Evolutionary conservation across 371 early-diverging fungal species (phyloP).

Genomic region (Capillidium heterosporum): DNA sequence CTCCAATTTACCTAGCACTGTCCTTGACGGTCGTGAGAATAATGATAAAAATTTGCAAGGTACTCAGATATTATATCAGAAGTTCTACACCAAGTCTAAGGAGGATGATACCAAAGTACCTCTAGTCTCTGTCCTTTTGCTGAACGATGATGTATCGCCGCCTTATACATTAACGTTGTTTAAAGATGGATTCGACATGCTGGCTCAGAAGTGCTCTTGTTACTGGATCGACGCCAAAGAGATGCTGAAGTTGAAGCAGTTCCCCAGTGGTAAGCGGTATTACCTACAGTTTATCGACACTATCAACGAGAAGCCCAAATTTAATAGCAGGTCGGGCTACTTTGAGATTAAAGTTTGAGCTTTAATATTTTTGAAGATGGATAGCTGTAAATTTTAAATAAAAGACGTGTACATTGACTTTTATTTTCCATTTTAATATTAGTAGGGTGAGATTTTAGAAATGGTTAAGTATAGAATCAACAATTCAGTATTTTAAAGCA

Average conservation of each 20-base stretch:
- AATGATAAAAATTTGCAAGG: not conserved
- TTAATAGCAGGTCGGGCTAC: not conserved
- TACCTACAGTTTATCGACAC: not conserved
- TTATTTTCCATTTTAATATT: too few species aligned
- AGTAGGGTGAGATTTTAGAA: too few species aligned
- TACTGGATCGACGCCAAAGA: not conserved
- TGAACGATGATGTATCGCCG: not conserved
- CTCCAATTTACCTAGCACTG: not conserved
- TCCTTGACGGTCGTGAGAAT: not conserved
- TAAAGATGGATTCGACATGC: slow-evolving; percentile 6
- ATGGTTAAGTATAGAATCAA: too few species aligned
- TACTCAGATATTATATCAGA: not conserved
- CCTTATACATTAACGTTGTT: slow-evolving; percentile 8
- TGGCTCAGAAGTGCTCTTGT: not conserved
- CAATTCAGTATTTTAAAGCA: too few species aligned
- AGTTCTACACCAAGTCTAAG: not conserved
- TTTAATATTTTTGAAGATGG: too few species aligned
- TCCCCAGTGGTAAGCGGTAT: not conserved
- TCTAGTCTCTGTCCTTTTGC: not conserved
- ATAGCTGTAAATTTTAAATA: too few species aligned
- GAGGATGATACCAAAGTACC: not conserved
- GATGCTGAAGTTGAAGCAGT: not conserved
- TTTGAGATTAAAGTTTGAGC: not conserved
- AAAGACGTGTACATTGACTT: too few species aligned
- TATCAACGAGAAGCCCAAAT: not conserved